phyloP scores from a whole-genome alignment of 106 monocot species.

The Phalaenopsis aphrodite region DNA sequence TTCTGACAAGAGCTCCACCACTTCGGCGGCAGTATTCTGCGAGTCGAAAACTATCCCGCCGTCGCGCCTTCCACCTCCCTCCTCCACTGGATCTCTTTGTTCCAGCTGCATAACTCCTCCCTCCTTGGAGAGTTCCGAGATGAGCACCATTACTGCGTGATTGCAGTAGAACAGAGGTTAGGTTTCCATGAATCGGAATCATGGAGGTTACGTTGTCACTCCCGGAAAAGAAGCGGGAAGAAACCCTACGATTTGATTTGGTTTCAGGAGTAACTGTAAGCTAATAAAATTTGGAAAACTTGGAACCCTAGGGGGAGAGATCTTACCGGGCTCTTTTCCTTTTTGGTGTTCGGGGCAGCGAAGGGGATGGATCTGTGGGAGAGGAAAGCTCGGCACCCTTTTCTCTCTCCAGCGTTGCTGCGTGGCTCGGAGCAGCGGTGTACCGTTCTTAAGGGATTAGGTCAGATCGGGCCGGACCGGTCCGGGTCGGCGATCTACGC shows the following conservation, averaged over 20 bases:
- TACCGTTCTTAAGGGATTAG: neutral
- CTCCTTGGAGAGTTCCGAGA: constrained; percentile 25
- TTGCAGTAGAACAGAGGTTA: neutral
- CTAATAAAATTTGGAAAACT: neutral
- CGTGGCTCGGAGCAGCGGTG: constrained; percentile 4
- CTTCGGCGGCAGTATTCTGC: neutral
- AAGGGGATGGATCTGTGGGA: constrained; percentile 12
- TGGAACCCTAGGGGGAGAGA: constrained; percentile 12
- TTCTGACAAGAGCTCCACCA: neutral
- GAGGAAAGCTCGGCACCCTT: neutral
- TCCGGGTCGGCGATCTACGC: neutral
- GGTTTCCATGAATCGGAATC: constrained; percentile 4
- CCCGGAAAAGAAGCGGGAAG: constrained; percentile 6
- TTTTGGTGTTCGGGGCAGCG: constrained; percentile 22
- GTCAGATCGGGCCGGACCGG: neutral
- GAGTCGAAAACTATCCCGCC: neutral
- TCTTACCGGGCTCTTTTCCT: constrained; percentile 8
- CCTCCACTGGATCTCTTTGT: neutral
- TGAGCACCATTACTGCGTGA: constrained; percentile 28
- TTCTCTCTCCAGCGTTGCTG: constrained; percentile 2
- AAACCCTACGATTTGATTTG: neutral
- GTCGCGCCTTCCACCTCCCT: neutral
- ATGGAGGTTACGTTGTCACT: neutral
- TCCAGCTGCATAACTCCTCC: neutral
- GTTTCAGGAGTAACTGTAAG: neutral